Base-by-base conservation (phyloP, 768 basidiomycete species). In the Chalciporus sphaerocephalus region DNA sequence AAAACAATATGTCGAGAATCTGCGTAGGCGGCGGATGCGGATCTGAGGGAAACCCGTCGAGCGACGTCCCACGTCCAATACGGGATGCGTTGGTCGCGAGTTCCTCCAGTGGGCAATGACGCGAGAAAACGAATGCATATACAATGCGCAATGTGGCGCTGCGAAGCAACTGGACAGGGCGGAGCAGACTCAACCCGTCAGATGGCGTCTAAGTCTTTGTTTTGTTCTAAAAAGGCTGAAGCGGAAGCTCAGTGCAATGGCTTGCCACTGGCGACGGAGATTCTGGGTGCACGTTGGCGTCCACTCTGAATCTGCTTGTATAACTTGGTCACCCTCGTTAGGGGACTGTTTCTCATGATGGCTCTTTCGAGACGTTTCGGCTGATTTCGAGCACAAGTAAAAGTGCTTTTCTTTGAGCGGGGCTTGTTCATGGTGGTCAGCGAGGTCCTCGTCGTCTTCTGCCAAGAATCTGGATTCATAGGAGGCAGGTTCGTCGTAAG, bases 261-360 rank as follows among this genome's bases (percentile, higher is more conserved):
- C 79, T 54, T 81, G 79, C 82, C 83, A 84, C 46, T 81, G 77
- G 8, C 77, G 68, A 45, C 70, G 68, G 34, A 85, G 61, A 38
- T 64, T 67, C 58, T 81, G 69, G 8, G 68, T 64, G 63, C 83
- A 84, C 27, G 79, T 79, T 11, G 83, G 83, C 64, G 66, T 65
- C 59, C 57, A 65, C 10, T 67, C 64, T 1, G 56, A 54, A 34
- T 67, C 65, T 0, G 12, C 55, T 30, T 46, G 36, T 10, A 54
- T 47, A 3, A 54, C 38, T 5, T 50, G 54, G 40, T 48, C 43
- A 17, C 47, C 50, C 27, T 35, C 39, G 6, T 22, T 13, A 17
- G 38, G 22, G 13, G 39, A 28, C 5, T 9, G 48, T 30, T 59
- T 64, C 51, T 66, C 62, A 10, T 45, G 48, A 21, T 55, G 57